phyloP scores from a whole-genome alignment of 306 rosid species.

The Morella rubra region DNA sequence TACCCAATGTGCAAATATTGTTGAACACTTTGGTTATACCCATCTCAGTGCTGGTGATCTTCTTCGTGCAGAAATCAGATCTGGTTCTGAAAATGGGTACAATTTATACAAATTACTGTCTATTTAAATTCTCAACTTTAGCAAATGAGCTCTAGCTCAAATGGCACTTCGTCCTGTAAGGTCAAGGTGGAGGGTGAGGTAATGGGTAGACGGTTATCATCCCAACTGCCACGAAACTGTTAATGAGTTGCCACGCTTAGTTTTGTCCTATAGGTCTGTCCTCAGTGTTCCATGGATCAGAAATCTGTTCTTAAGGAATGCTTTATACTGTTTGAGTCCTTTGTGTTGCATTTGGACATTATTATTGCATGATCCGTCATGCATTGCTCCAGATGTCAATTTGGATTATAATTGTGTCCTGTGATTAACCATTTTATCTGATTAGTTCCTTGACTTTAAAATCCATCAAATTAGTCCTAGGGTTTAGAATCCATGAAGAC shows the following conservation, averaged over 20 bases:
- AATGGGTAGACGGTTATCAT: no score
- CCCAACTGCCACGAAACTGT: no score
- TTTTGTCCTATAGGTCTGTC: not conserved
- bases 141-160: not conserved
- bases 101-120: constrained; percentile 19
- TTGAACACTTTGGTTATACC: constrained; percentile 67
- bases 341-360: not conserved
- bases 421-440: no score
- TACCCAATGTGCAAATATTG: constrained; percentile 88
- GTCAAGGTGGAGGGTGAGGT: no score
- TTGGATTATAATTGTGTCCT: no score
- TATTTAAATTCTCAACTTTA: not conserved
- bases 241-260: not conserved
- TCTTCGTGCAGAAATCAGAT: constrained; percentile 88
- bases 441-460: no score
- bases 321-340: not conserved
- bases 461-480: no score
- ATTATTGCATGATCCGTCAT: not conserved
- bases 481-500: no score
- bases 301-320: not conserved
- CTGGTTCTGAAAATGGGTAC: constrained; percentile 99
- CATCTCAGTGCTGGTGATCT: constrained; percentile 99
- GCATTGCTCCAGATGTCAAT: not conserved
- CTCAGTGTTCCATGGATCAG: not conserved
- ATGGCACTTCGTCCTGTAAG: no score